phyloP scores from a whole-genome alignment of 148 eudicot genomes.

The Fagopyrum esculentum region DNA sequence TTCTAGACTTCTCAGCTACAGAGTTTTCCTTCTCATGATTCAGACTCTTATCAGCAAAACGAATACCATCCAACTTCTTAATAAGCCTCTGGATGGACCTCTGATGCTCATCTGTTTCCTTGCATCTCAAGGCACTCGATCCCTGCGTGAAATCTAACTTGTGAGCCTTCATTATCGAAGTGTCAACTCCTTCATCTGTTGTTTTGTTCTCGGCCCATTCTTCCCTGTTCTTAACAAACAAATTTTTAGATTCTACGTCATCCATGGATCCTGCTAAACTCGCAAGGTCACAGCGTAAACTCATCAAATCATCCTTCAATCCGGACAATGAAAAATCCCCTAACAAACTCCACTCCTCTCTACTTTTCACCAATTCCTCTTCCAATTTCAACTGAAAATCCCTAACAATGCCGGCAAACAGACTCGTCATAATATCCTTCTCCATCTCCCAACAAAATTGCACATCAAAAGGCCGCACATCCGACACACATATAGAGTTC shows the following conservation, averaged over 20 bases:
- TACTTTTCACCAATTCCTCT: constrained; percentile 11
- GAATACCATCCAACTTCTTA: constrained; percentile 24
- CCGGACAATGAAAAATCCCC: constrained; percentile 19
- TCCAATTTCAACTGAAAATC: constrained; percentile 24
- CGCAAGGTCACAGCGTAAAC: constrained; percentile 29
- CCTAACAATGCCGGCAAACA: constrained; percentile 34
- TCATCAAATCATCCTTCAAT: constrained; percentile 31
- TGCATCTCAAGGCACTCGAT: constrained; percentile 21
- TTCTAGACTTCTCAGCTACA: constrained; percentile 8
- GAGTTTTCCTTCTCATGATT: background rate
- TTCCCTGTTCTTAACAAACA: constrained; percentile 18
- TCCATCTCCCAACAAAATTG: constrained; percentile 44
- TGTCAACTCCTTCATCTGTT: constrained; percentile 16
- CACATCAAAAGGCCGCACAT: constrained; percentile 37
- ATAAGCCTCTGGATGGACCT: constrained; percentile 24
- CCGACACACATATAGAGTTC: constrained; percentile 20
- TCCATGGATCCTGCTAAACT: constrained; percentile 12
- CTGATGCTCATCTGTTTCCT: constrained; percentile 14
- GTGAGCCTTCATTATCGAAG: constrained; percentile 35
- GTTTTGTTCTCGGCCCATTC: constrained; percentile 14
- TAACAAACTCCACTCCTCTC: constrained; percentile 7
- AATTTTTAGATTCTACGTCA: constrained; percentile 10
- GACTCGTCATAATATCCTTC: constrained; percentile 30
- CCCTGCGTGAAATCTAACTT: constrained; percentile 30
- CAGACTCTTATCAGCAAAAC: constrained; percentile 9